Evolutionary conservation across 192 early-diverging fungal species (phyloP).

Genomic region (Coemansia sp.): DNA sequence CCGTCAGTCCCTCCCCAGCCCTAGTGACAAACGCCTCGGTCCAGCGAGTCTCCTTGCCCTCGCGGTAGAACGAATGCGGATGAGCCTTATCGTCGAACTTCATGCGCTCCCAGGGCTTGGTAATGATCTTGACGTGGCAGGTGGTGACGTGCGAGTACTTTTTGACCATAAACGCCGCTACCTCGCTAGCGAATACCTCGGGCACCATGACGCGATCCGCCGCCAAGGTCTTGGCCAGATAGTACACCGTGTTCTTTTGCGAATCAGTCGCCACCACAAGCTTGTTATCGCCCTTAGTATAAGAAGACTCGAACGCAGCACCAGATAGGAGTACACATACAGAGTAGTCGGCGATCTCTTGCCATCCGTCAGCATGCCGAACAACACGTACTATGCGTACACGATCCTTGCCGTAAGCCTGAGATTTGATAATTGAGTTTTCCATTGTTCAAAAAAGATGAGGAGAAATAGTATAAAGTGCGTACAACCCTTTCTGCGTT

Average conservation of each 20-base stretch:
- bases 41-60: conserved; percentile 71
- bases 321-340: conserved; percentile 63
- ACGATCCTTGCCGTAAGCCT: conserved; percentile 75
- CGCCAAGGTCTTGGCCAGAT: conserved; percentile 67
- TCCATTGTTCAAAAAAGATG: conserved; percentile 32
- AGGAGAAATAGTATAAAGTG: neutral
- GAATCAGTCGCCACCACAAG: conserved; percentile 77
- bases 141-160: conserved; percentile 70
- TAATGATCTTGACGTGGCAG: conserved; percentile 67
- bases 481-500: neutral
- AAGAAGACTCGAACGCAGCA: conserved; percentile 63
- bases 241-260: conserved; percentile 78
- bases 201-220: conserved; percentile 68
- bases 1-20: conserved; percentile 13
- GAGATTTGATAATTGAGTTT: conserved; percentile 58
- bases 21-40: conserved; percentile 59
- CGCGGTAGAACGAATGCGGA: conserved; percentile 72
- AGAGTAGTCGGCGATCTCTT: conserved; percentile 72
- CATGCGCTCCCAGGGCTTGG: conserved; percentile 80
- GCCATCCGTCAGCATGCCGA: conserved; percentile 59
- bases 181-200: conserved; percentile 71
- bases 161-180: conserved; percentile 71
- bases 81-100: conserved; percentile 62
- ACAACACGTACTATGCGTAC: conserved; percentile 76
- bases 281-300: conserved; percentile 79